A percentile compares a stretch with the other conserved stretches of the same genome.
These are phyloP conservation scores for Yarrowia sp. DNA, from an alignment of 805 yeast genomes.

Conservation along the genomic window DNA sequence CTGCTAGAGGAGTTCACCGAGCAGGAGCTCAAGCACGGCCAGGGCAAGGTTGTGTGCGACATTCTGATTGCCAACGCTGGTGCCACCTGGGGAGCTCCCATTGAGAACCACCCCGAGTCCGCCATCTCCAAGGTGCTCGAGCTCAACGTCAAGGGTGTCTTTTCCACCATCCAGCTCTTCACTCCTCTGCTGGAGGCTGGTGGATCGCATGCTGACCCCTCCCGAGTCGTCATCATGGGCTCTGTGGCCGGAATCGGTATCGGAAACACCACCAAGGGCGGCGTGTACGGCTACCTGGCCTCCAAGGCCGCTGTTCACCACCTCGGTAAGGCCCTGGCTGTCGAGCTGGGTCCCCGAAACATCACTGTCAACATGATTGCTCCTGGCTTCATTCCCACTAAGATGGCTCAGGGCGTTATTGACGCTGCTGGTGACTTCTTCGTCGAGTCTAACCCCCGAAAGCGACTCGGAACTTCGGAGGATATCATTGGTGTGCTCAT, in stretches of 20 bases:
- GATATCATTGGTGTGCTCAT: constrained; percentile 65
- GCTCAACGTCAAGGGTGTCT: constrained; percentile 72
- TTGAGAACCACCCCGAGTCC: constrained; percentile 64
- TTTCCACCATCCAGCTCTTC: constrained; percentile 67
- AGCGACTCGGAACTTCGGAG: constrained; percentile 65
- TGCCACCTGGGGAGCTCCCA: constrained; percentile 76
- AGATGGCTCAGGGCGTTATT: constrained; percentile 73
- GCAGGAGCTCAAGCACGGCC: constrained; percentile 53
- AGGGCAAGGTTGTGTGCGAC: constrained; percentile 53
- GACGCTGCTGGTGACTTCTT: constrained; percentile 62
- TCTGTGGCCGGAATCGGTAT: constrained; percentile 64
- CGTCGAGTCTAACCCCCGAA: constrained; percentile 62
- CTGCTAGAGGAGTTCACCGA: constrained; percentile 49
- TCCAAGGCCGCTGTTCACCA: constrained; percentile 80
- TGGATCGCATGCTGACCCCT: constrained; percentile 63
- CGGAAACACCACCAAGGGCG: constrained; percentile 54
- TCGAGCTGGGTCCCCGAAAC: constrained; percentile 69
- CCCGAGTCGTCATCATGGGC: constrained; percentile 70
- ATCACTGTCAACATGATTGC: constrained; percentile 74
- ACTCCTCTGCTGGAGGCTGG: constrained; percentile 63
- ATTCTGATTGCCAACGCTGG: constrained; percentile 80
- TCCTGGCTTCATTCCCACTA: constrained; percentile 79
- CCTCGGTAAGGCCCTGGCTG: constrained; percentile 66
- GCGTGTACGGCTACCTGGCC: constrained; percentile 73
- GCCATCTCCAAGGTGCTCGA: constrained; percentile 69